Evolutionary conservation across 2,329 filamentous ascomycete species (phyloP).

Genomic region (Aspergillus pseudoterreus): DNA sequence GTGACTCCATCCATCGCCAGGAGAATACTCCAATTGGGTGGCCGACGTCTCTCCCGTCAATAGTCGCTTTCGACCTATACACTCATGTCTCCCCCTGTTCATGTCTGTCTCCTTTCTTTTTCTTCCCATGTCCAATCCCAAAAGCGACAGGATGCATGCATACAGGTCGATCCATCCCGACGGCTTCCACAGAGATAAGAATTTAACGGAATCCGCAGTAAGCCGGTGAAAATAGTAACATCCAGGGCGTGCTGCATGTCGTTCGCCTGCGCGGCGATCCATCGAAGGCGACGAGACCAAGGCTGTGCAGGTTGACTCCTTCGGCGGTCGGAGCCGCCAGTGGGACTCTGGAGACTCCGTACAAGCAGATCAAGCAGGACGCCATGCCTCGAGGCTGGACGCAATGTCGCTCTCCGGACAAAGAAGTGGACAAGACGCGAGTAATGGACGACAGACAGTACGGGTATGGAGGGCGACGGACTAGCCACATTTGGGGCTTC

Average conservation of each 20-base stretch:
- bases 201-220: background rate
- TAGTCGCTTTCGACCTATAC: slow-evolving; percentile 16
- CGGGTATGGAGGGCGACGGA: too few relatives aligned
- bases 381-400: too few relatives aligned
- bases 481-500: too few relatives aligned
- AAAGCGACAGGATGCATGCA: background rate
- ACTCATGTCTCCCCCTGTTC: background rate
- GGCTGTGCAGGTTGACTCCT: background rate
- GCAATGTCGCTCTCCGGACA: too few relatives aligned
- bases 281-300: background rate
- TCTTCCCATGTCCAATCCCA: background rate
- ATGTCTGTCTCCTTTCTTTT: background rate
- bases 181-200: background rate
- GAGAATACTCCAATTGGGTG: slow-evolving; percentile 13
- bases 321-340: too few relatives aligned
- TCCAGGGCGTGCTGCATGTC: background rate
- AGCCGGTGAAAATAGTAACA: background rate
- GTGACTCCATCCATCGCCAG: slow-evolving; percentile 1
- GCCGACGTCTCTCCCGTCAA: slow-evolving; percentile 12
- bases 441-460: too few relatives aligned
- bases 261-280: background rate
- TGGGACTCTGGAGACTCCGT: too few relatives aligned
- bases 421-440: too few relatives aligned
- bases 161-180: background rate
- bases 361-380: too few relatives aligned